Evolutionary conservation across 805 yeast species (phyloP), one percentile per base, ranked within the genome.

Genomic region (Candida silvatica): DNA sequence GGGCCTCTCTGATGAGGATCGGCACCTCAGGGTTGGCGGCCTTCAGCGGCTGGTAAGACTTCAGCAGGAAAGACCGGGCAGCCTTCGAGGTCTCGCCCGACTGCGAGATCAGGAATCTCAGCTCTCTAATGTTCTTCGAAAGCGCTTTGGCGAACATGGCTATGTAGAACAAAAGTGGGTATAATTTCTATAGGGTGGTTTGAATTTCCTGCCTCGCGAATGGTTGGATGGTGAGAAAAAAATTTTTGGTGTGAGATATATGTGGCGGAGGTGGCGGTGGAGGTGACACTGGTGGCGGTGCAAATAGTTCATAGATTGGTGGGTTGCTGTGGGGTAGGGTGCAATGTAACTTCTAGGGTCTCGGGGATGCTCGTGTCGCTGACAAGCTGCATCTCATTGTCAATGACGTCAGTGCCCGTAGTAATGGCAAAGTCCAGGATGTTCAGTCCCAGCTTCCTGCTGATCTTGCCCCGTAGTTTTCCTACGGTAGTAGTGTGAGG

Each of bases 31-130:
- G 78, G 49, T 82, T 74, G 40, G 71, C 53, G 52, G 73, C 71
- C 49, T 70, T 71, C 48, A 85, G 61, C n/a, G 64, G 49, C n/a
- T 81, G 76, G 58, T 84, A 84, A 49, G 77, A 65, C 37, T 69
- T 64, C 32, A 71, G 59, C 43, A 85, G 62, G 51, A 80, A 85
- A 14, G 71, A 44, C 47, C 34, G 36, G 44, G 27, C 29, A 18
- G 34, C 32, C 74, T 69, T 75, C 47, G 83, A 64, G 11, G 88
- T 74, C 4, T 84, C 74, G 42, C 74, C 74, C n/a, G 79, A 69
- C 58, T 81, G 92, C 22, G 86, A 79, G 44, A 84, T 66, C 52
- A 84, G 86, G 61, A 83, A 80, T 58, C 95, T 73, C 51, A 85
- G 67, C 65, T 85, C 95, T 54, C 69, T 82, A 44, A 84, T 69